phyloP scores from a whole-genome alignment of 192 early-diverging fungal species.

The Rhizoclosmatium globosum region DNA sequence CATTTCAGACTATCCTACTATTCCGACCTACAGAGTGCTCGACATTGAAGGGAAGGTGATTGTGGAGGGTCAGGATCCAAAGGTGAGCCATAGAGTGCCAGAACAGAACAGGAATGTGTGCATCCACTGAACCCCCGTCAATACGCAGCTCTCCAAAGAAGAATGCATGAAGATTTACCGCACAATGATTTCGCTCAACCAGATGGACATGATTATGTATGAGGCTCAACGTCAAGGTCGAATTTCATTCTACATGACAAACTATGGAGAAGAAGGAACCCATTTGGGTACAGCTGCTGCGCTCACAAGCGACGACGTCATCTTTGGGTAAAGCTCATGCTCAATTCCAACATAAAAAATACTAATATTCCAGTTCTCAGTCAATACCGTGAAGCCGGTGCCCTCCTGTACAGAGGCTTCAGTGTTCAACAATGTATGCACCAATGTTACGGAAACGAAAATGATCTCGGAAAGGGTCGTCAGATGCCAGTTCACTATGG shows the following conservation, averaged over 20 bases:
- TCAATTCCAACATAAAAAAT: slow-evolving; percentile 3
- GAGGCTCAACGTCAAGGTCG: slow-evolving; percentile 99
- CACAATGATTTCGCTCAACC: slow-evolving; percentile 89
- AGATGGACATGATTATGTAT: slow-evolving; percentile 95
- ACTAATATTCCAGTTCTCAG: background rate
- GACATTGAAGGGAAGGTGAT: slow-evolving; percentile 84
- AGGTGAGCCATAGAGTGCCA: slow-evolving; percentile 44
- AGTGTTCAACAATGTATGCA: slow-evolving; percentile 94
- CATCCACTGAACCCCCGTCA: background rate
- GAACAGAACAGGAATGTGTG: background rate
- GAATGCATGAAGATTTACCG: slow-evolving; percentile 84
- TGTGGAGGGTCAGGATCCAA: slow-evolving; percentile 71
- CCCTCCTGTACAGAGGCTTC: slow-evolving; percentile 94
- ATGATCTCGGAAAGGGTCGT: slow-evolving; percentile 91
- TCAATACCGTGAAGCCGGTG: slow-evolving; percentile 96
- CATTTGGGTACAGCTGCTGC: slow-evolving; percentile 92
- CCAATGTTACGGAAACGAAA: slow-evolving; percentile 93
- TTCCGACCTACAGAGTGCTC: slow-evolving; percentile 95
- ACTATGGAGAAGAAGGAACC: slow-evolving; percentile 97
- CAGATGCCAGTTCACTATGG: slow-evolving; percentile 99
- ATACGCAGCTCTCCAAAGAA: slow-evolving; percentile 76
- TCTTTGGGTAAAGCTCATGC: slow-evolving; percentile 78
- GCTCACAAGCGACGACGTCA: slow-evolving; percentile 81
- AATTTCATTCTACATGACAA: slow-evolving; percentile 99
- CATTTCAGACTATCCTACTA: slow-evolving; percentile 53